Conservation (phyloP, 2,329 filamentous ascomycete species). For the Raffaelea albimanens region DNA sequence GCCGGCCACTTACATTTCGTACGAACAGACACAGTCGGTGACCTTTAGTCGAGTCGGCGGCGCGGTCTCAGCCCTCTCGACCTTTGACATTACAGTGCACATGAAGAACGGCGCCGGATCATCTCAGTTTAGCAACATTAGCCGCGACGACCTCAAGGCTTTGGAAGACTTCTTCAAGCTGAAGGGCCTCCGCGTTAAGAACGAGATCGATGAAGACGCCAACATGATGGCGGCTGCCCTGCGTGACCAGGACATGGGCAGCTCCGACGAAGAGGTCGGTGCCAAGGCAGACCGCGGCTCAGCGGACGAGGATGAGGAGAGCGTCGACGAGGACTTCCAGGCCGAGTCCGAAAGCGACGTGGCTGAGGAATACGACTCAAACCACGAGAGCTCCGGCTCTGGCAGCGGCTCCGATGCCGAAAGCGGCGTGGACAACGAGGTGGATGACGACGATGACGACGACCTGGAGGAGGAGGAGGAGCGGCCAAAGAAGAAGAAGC, state of each 20-base stretch:
- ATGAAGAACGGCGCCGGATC: conserved; percentile 82
- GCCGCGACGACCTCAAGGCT: conserved; percentile 91
- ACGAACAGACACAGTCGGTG: conserved; percentile 83
- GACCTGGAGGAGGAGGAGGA: conserved; percentile 29
- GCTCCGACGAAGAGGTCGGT: conserved; percentile 74
- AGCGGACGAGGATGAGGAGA: conserved; percentile 93
- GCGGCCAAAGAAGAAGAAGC: conserved; percentile 34
- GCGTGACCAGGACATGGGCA: conserved; percentile 72
- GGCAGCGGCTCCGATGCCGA: conserved; percentile 58
- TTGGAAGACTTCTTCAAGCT: conserved; percentile 97
- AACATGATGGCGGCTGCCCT: conserved; percentile 71
- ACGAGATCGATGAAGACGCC: conserved; percentile 95
- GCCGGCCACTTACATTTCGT: conserved; percentile 91
- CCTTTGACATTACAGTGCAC: conserved; percentile 91
- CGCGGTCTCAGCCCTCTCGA: conserved; percentile 85
- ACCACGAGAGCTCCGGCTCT: conserved; percentile 74
- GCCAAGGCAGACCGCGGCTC: conserved; percentile 71
- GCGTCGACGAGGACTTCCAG: conserved; percentile 90
- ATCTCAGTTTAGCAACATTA: conserved; percentile 98
- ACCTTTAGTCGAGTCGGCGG: conserved; percentile 95
- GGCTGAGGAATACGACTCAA: conserved; percentile 90
- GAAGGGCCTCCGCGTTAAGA: conserved; percentile 92
- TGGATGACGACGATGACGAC: conserved; percentile 39
- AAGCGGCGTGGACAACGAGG: conserved; percentile 46
- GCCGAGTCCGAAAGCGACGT: conserved; percentile 90